Conservation (phyloP, 2,329 filamentous ascomycete genomes). For the Huntiella abstrusa region DNA sequence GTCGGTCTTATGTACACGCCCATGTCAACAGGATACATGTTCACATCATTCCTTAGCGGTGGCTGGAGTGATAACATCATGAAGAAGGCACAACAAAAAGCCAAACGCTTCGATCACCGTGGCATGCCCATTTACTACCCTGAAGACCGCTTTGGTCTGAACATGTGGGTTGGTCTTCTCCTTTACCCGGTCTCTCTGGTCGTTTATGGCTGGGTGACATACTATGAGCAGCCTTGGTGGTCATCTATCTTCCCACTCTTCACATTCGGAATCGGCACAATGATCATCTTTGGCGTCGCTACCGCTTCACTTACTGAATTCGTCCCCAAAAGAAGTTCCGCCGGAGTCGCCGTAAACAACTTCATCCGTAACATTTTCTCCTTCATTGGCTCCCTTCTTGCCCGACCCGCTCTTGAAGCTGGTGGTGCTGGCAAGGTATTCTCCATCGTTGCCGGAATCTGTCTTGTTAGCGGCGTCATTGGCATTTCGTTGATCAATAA, state of each 20-base stretch:
- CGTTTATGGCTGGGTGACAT: conserved; percentile 58
- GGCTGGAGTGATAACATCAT: conserved; percentile 69
- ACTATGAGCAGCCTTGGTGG: conserved; percentile 46
- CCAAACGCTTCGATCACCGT: conserved; percentile 45
- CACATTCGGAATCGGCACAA: conserved; percentile 56
- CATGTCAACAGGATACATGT: conserved; percentile 51
- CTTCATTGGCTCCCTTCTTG: conserved; percentile 50
- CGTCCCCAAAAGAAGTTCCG: conserved; percentile 50
- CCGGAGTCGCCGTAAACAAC: conserved; percentile 65
- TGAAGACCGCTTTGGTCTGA: conserved; percentile 68
- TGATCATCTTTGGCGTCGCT: conserved; percentile 59
- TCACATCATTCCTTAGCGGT: conserved; percentile 50
- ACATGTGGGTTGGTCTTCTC: conserved; percentile 56
- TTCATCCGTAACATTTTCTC: conserved; percentile 63
- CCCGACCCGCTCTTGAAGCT: conserved; percentile 48
- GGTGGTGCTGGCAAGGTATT: conserved; percentile 65
- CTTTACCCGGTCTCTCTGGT: conserved; percentile 53
- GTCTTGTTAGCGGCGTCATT: conserved; percentile 35
- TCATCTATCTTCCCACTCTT: conserved; percentile 47
- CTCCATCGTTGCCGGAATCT: conserved; percentile 34
- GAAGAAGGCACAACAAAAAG: conserved; percentile 53
- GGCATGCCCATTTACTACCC: conserved; percentile 51
- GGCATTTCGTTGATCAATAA: conserved; percentile 42
- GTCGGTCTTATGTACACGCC: conserved; percentile 65
- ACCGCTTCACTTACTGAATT: conserved; percentile 80